These are phyloP conservation scores for Allomyces arbusculus DNA, from an alignment of 192 early-diverging fungal genomes.

Conservation along the genomic window DNA sequence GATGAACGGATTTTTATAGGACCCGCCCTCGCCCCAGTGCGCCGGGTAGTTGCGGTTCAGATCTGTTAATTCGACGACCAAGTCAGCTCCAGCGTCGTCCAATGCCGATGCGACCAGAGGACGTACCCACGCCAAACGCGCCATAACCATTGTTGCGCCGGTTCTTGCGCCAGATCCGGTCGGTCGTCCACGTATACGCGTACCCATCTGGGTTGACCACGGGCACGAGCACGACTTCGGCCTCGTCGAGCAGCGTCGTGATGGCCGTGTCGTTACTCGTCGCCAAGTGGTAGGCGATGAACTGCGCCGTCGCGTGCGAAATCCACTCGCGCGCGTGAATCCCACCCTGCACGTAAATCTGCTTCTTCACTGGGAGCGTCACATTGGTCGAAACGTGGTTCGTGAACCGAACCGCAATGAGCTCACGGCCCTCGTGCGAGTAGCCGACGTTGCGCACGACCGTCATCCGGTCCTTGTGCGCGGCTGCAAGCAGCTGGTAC, in stretches of 20 bases:
- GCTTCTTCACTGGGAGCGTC: background rate
- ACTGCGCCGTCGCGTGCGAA: slow-evolving; percentile 21
- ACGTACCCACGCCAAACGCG: slow-evolving; percentile 1
- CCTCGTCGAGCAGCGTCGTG: slow-evolving; percentile 16
- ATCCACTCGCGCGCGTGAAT: slow-evolving; percentile 47
- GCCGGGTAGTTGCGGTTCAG: slow-evolving; percentile 27
- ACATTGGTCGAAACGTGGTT: background rate
- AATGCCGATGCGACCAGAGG: background rate
- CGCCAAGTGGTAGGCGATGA: slow-evolving; percentile 15
- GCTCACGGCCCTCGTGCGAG: slow-evolving; percentile 16
- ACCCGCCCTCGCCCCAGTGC: slow-evolving; percentile 24
- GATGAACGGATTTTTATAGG: slow-evolving; percentile 20
- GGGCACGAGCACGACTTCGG: slow-evolving; percentile 33
- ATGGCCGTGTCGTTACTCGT: slow-evolving; percentile 12
- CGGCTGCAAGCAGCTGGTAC: slow-evolving; percentile 10
- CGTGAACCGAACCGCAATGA: slow-evolving; percentile 16
- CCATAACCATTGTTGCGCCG: slow-evolving; percentile 23
- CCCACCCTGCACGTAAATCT: slow-evolving; percentile 15
- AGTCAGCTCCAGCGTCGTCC: too few species aligned
- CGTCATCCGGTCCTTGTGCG: slow-evolving; percentile 13
- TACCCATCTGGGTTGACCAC: slow-evolving; percentile 41
- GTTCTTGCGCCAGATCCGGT: slow-evolving; percentile 26
- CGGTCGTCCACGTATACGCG: slow-evolving; percentile 18
- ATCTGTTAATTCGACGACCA: slow-evolving; percentile 12
- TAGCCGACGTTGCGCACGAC: slow-evolving; percentile 21